Evolutionary conservation across 1,139 yeast species (phyloP), one percentile per base, ranked within the genome.

Genomic region (Debaryomyces fabryi): DNA sequence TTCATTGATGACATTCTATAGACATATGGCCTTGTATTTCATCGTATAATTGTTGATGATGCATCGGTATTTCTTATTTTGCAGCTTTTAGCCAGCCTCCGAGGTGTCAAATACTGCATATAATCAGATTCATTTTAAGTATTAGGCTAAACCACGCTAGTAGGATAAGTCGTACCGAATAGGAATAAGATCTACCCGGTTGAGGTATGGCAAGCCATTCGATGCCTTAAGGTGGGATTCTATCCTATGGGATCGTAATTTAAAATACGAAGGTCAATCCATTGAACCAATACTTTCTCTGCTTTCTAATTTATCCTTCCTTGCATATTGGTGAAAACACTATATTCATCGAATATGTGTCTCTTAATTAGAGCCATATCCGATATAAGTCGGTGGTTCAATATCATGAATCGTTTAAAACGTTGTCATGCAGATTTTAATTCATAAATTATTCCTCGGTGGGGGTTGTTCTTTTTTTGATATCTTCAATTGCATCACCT

Each of bases 401-500:
- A 27, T 27, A 27, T 12, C 30, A n/a, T 27, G 30, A 27, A 12
- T 5, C 5, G 30, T 12, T 5, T 6, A 27, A 24, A 9, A 24
- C 13, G n/a, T n/a, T 9, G 30, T n/a, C 1, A 4, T 27, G 30
- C 30, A 27, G 1, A 9, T 27, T 6, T 27, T 27, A 12, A 27
- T 9, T 12, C 30, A 27, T n/a, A 12, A 21, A 13, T 13, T 30
- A 42, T 20, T 35, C 36, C 4, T 42, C 45, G 3, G 38, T 34
- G 7, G 44, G 37, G 21, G 51, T 48, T 7, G 69, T 64, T 45
- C 69, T 54, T 21, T 45, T 54, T 6, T 70, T 63, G 34, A 78
- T 58, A 52, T 78, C 77, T 4, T 65, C 69, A 15, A 80, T 53
- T 25, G 65, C 65, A 6, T 60, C 66, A 18, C 74, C 71, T 57